Conservation (phyloP, 2,329 filamentous ascomycete species). For the Sporothrix dimorphospora region DNA sequence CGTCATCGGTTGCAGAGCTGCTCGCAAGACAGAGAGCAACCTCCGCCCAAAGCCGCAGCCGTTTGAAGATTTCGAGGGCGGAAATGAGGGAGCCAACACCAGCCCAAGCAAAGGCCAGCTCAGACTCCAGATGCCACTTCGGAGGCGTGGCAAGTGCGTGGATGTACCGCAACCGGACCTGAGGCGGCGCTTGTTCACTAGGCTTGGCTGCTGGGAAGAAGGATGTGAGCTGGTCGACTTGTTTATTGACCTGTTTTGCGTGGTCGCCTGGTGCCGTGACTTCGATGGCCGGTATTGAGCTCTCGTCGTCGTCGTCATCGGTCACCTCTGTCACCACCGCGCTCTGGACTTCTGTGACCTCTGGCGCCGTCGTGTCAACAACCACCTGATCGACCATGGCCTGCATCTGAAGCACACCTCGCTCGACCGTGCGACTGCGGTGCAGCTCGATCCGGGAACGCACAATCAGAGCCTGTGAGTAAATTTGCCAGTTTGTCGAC, state of each 20-base stretch:
- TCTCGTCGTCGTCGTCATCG: conserved; percentile 34
- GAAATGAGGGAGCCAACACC: conserved; percentile 83
- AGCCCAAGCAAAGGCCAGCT: conserved; percentile 92
- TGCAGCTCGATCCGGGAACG: conserved; percentile 89
- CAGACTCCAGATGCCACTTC: conserved; percentile 91
- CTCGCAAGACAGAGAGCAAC: conserved; percentile 84
- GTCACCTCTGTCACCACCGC: neutral
- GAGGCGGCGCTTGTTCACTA: conserved; percentile 75
- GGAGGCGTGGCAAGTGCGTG: conserved; percentile 83
- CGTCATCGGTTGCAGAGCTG: conserved; percentile 60
- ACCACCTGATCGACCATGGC: conserved; percentile 95
- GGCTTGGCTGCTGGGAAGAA: conserved; percentile 80
- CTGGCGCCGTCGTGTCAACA: conserved; percentile 66
- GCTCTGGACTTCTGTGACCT: conserved; percentile 34
- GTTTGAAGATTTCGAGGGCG: conserved; percentile 93
- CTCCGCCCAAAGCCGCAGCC: conserved; percentile 91
- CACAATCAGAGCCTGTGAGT: conserved; percentile 89
- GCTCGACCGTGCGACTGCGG: conserved; percentile 82
- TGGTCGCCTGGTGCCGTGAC: conserved; percentile 46
- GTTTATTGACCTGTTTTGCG: conserved; percentile 44
- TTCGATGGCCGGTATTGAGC: conserved; percentile 50
- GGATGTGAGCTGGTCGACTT: conserved; percentile 63
- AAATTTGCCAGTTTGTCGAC: conserved; percentile 96
- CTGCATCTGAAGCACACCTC: conserved; percentile 89
- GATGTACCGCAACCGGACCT: conserved; percentile 78